These are phyloP conservation scores for Mimosa bimucronata DNA, from an alignment of 306 rosid genomes.

Conservation along the genomic window DNA sequence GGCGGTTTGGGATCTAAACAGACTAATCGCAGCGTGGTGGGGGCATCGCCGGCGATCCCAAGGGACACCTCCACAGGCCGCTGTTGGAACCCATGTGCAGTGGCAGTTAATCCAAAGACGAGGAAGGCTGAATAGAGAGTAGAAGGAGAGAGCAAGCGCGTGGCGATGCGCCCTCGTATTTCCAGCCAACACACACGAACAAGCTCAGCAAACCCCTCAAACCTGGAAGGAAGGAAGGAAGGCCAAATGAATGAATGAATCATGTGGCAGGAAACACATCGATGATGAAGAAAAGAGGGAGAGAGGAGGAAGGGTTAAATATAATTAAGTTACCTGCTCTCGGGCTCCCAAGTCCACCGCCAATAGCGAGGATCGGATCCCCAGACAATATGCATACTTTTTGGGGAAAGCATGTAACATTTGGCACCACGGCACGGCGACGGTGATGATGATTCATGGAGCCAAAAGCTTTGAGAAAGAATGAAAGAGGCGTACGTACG, in stretches of 20 bases:
- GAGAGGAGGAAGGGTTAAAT: neutral
- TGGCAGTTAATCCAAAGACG: conserved; percentile 49
- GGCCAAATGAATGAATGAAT: too few relatives aligned
- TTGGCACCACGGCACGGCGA: too few relatives aligned
- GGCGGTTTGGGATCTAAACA: conserved; percentile 42
- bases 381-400: conserved; percentile 62
- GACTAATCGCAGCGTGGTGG: conserved; percentile 31
- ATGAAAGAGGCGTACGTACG: too few relatives aligned
- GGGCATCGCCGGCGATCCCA: conserved; percentile 49
- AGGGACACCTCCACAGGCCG: conserved; percentile 56
- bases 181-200: conserved; percentile 74
- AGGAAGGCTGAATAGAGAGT: too few relatives aligned
- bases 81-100: conserved; percentile 48
- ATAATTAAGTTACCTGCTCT: conserved; percentile 50
- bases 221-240: conserved; percentile 53
- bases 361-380: conserved; percentile 65
- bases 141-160: conserved; percentile 50
- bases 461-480: conserved; percentile 58
- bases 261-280: too few relatives aligned
- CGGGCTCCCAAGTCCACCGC: conserved; percentile 57
- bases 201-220: conserved; percentile 69
- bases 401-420: conserved; percentile 74
- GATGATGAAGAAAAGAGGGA: too few relatives aligned
- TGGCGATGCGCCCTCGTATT: conserved; percentile 56
- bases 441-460: conserved; percentile 57